Base-by-base conservation (phyloP, 1,139 yeast genomes). In the Hyphopichia wangnamkhiaoensis region DNA sequence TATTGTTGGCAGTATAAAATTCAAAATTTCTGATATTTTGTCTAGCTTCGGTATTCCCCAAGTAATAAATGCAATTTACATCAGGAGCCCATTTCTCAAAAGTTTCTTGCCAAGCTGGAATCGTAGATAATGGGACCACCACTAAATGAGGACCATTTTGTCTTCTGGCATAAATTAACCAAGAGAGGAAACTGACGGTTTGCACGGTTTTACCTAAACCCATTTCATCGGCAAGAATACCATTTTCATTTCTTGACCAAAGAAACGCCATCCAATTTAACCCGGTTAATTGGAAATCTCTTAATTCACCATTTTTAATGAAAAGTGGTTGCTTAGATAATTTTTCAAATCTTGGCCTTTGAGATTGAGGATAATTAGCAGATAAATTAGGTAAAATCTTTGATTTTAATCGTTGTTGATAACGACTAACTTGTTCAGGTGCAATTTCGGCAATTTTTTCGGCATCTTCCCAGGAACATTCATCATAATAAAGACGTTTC, bases 81-180 rank as follows among this genome's bases (percentile, higher is more conserved):
- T 91, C 98, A 2, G 98, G 98, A 0, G 98, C 80, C 99, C 99
- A 94, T 56, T 84, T 80, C 54, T 93, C 98, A 62, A 94, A 86
- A 2, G 98, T 94, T 57, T 94, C 98, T 66, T 93, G 98, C 99
- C 99, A 94, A 0, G 98, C 96, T 1, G 98, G 97, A 41, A 94
- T 82, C 0, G 99, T 94, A 1, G 96, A 88, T 46, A 94, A 71
- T 0, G 99, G 99, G 9, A 94, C 99, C 28, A 94, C 98, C 20
- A 91, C 91, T 35, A 91, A 63, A 63, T 93, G 97, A 2, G 99
- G 98, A 7, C 98, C 98, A 62, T 91, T 87, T 58, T 91, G 98
- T 61, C 96, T 79, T 59, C 98, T 79, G 5, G 97, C 94, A 60
- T 85, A 93, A 23, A 93, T 82, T 38, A 94, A 75, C 98, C 98